These are phyloP conservation scores for Tricholoma sp. DNA, from an alignment of 768 basidiomycete species.

Conservation along the genomic window DNA sequence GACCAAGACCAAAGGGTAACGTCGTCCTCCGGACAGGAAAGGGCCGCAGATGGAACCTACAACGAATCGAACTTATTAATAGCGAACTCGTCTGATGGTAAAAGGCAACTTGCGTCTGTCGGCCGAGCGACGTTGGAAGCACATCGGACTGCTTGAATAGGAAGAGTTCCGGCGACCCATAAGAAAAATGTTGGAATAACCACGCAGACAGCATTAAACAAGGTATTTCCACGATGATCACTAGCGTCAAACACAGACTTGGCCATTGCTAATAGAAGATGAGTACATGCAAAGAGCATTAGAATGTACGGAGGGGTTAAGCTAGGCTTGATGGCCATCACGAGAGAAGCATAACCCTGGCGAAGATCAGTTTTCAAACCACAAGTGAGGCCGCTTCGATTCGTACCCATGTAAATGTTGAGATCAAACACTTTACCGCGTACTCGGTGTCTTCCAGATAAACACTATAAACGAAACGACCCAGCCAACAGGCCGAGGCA, in stretches of 20 bases:
- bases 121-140: conserved; percentile 43
- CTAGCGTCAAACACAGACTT: conserved; percentile 29
- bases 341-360: conserved; percentile 41
- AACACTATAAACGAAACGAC: conserved; percentile 31
- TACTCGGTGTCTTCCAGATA: conserved; percentile 18
- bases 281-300: conserved; percentile 35
- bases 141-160: conserved; percentile 40
- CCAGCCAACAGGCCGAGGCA: conserved; percentile 39
- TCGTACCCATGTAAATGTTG: conserved; percentile 48
- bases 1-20: conserved; percentile 63
- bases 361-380: background rate
- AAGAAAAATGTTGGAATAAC: conserved; percentile 33
- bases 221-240: conserved; percentile 5
- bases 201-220: conserved; percentile 23
- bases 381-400: background rate
- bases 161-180: conserved; percentile 53
- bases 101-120: conserved; percentile 35
- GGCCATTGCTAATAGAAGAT: conserved; percentile 30
- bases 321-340: conserved; percentile 34
- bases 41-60: conserved; percentile 43
- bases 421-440: conserved; percentile 24
- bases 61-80: background rate
- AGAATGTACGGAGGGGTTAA: conserved; percentile 50
- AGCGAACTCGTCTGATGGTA: background rate
- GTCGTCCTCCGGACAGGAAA: conserved; percentile 62